A percentile compares a stretch with the other conserved stretches of the same genome.
Conservation (phyloP, 495 filamentous ascomycete genomes). For the Penicillium subrubescens region DNA sequence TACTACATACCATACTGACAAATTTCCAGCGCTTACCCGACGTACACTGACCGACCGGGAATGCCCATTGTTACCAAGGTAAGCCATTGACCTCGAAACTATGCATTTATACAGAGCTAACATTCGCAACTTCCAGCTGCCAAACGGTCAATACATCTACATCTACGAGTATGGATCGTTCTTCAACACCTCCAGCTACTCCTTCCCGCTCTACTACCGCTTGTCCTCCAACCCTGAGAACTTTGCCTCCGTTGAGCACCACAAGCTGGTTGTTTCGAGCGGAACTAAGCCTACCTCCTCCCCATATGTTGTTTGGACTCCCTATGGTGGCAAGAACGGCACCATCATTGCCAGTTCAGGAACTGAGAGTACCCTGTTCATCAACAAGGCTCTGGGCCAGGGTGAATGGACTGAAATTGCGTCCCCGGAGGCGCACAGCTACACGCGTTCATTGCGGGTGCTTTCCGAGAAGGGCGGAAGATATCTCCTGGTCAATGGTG, state of each 20-base stretch:
- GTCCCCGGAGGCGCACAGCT: constrained; percentile 49
- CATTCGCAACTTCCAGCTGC: constrained; percentile 40
- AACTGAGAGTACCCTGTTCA: constrained; percentile 53
- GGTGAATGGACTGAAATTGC: constrained; percentile 56
- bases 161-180: constrained; percentile 64
- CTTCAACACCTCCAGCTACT: constrained; percentile 40
- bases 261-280: constrained; percentile 47
- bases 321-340: constrained; percentile 56
- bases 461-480: constrained; percentile 31
- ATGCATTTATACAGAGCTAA: neutral
- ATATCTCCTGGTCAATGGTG: constrained; percentile 32
- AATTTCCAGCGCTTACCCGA: constrained; percentile 42
- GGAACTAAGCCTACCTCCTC: constrained; percentile 54
- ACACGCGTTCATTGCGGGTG: constrained; percentile 54
- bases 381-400: constrained; percentile 59
- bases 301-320: constrained; percentile 58
- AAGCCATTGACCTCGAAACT: neutral
- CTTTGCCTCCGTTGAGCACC: constrained; percentile 47
- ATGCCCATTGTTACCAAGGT: constrained; percentile 62
- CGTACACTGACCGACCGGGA: constrained; percentile 65
- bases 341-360: constrained; percentile 60
- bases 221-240: constrained; percentile 53
- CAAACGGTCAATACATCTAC: constrained; percentile 62
- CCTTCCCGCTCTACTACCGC: constrained; percentile 62
- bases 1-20: constrained; percentile 6